Evolutionary conservation across 805 yeast species (phyloP).

Genomic region (Teunomyces barrocoloradensis): DNA sequence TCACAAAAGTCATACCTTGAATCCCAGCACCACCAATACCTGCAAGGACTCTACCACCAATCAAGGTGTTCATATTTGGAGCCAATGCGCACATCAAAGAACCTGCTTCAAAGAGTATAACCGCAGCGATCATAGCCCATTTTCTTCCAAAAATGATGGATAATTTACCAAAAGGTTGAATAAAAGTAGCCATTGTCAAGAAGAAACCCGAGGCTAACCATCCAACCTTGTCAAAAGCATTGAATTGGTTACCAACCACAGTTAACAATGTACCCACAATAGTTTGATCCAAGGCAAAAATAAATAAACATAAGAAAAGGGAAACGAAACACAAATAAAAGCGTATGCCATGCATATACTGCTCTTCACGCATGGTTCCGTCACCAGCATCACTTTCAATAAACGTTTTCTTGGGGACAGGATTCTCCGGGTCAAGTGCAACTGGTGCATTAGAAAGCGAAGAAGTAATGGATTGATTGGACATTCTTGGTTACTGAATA

Average conservation of each 20-base stretch:
- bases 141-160: conserved; percentile 39
- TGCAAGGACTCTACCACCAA: conserved; percentile 40
- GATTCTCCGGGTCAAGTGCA: not conserved
- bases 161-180: conserved; percentile 37
- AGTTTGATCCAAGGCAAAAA: conserved; percentile 40
- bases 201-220: conserved; percentile 40
- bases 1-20: conserved; percentile 25
- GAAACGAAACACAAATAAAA: conserved; percentile 26
- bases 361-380: conserved; percentile 38
- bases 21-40: conserved; percentile 40
- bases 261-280: conserved; percentile 35
- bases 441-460: not conserved
- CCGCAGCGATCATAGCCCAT: conserved; percentile 21
- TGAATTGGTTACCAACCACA: conserved; percentile 34
- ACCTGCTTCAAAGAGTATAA: conserved; percentile 32
- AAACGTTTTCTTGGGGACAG: not conserved
- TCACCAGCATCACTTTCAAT: conserved; percentile 44
- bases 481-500: not conserved
- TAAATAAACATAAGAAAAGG: conserved; percentile 28
- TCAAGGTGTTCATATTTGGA: conserved; percentile 32
- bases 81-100: conserved; percentile 40
- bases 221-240: conserved; percentile 31
- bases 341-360: conserved; percentile 28
- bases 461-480: not conserved
- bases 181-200: conserved; percentile 31